phyloP scores from a whole-genome alignment of 805 yeast species.

The Teunomyces stri region DNA sequence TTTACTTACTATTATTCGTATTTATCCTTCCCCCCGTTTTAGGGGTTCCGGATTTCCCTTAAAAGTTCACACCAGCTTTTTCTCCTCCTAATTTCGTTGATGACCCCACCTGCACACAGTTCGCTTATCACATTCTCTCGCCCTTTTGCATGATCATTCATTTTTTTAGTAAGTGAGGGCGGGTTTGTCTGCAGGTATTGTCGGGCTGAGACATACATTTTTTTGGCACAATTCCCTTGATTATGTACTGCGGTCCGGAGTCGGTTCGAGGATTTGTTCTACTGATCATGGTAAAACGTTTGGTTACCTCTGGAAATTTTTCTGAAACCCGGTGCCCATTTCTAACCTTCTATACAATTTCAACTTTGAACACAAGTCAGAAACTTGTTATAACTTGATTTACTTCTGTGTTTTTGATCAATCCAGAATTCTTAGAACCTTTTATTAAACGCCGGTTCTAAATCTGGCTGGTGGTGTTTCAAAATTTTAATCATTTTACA shows the following conservation, averaged over 20 bases:
- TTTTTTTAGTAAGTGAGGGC: background rate
- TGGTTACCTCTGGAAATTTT: conserved; percentile 1
- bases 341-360: background rate
- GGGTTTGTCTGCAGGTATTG: conserved; percentile 1
- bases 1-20: too few relatives aligned
- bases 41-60: too few relatives aligned
- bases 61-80: too few relatives aligned
- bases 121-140: conserved; percentile 1
- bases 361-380: too few relatives aligned
- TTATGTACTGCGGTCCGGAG: conserved; percentile 1
- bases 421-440: background rate
- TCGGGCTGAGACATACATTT: background rate
- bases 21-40: too few relatives aligned
- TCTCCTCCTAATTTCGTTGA: background rate
- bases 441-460: background rate
- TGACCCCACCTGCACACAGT: conserved; percentile 1
- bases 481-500: background rate
- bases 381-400: background rate
- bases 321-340: background rate
- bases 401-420: background rate
- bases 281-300: background rate
- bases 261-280: background rate
- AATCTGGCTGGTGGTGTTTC: background rate
- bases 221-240: background rate
- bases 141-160: conserved; percentile 3